Conservation (phyloP, 805 yeast species). For the Kuraishia capsulata region DNA sequence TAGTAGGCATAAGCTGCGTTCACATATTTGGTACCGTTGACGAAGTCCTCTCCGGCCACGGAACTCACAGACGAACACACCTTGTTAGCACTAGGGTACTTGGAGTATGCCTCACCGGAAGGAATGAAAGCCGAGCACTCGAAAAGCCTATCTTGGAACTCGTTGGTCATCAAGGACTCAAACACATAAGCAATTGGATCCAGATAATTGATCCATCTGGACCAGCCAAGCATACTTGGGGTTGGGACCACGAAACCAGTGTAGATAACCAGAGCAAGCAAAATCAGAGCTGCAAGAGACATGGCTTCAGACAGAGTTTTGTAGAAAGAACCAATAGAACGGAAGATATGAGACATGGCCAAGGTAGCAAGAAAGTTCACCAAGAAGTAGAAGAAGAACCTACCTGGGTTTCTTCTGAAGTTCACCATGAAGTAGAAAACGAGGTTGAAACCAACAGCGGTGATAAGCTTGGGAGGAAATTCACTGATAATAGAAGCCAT, state of each 20-base stretch:
- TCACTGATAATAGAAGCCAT: conserved; percentile 43
- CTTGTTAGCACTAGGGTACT: conserved; percentile 9
- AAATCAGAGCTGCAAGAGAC: conserved; percentile 46
- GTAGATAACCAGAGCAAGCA: conserved; percentile 39
- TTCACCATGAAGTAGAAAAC: conserved; percentile 44
- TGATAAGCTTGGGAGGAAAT: conserved; percentile 37
- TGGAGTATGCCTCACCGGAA: conserved; percentile 23
- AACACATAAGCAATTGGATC: conserved; percentile 51
- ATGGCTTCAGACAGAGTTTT: conserved; percentile 42
- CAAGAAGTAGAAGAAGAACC: conserved; percentile 43
- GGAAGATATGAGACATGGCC: conserved; percentile 45
- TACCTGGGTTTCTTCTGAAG: conserved; percentile 41
- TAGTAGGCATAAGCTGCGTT: conserved; percentile 37
- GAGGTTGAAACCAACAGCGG: conserved; percentile 38
- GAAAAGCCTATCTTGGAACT: conserved; percentile 37
- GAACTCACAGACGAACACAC: conserved; percentile 44
- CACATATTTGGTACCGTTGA: conserved; percentile 55
- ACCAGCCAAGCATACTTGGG: conserved; percentile 52
- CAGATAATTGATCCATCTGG: conserved; percentile 54
- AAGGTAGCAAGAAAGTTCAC: conserved; percentile 33
- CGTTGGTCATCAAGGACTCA: conserved; percentile 50
- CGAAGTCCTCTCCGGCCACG: conserved; percentile 37
- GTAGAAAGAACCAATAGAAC: conserved; percentile 42
- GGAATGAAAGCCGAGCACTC: conserved; percentile 42
- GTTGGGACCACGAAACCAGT: conserved; percentile 54